Percentiles rank a stretch among this genome's conserved stretches.
Evolutionary conservation across 1,284 basidiomycete genomes (phyloP).

Genomic region (Leucoagaricus sp.): DNA sequence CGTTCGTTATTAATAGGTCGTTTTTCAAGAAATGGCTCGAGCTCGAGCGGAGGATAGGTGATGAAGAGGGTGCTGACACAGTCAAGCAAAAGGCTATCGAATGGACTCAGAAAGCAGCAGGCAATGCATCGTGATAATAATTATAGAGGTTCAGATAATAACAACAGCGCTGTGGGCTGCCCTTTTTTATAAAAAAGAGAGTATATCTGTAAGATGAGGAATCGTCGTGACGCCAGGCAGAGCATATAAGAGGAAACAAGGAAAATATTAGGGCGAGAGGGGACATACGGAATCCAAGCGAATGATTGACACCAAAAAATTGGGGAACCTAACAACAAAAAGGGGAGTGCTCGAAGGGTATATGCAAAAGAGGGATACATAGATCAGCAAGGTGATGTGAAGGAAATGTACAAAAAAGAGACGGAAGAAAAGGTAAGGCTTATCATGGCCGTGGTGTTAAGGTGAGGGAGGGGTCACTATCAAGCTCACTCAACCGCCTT

Average conservation of each 20-base stretch:
- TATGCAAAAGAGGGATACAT: slow-evolving; percentile 48
- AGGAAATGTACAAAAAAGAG: slow-evolving; percentile 23
- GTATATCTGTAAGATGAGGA: slow-evolving; percentile 19
- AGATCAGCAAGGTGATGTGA: slow-evolving; percentile 31
- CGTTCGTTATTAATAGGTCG: slow-evolving; percentile 46
- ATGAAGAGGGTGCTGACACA: slow-evolving; percentile 76
- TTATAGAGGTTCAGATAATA: slow-evolving; percentile 31
- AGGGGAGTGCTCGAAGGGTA: slow-evolving; percentile 46
- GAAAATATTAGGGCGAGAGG: slow-evolving; percentile 30
- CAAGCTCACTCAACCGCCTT: slow-evolving; percentile 65
- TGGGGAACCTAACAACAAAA: slow-evolving; percentile 20
- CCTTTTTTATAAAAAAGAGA: slow-evolving; percentile 21
- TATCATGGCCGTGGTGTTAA: slow-evolving; percentile 64
- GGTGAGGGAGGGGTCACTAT: slow-evolving; percentile 45
- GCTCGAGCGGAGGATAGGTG: slow-evolving; percentile 85
- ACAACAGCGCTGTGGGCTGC: slow-evolving; percentile 23
- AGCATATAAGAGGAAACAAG: slow-evolving; percentile 25
- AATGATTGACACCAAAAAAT: slow-evolving; percentile 38
- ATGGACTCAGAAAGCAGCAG: slow-evolving; percentile 71
- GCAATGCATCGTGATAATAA: slow-evolving; percentile 23
- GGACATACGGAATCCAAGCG: slow-evolving; percentile 47
- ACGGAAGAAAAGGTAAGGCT: slow-evolving; percentile 35
- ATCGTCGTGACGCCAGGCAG: slow-evolving; percentile 21
- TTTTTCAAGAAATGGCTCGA: slow-evolving; percentile 99
- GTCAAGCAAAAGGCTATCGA: slow-evolving; percentile 91